These are phyloP conservation scores for Mycena amicta DNA, from an alignment of 768 basidiomycete species.

Conservation along the genomic window DNA sequence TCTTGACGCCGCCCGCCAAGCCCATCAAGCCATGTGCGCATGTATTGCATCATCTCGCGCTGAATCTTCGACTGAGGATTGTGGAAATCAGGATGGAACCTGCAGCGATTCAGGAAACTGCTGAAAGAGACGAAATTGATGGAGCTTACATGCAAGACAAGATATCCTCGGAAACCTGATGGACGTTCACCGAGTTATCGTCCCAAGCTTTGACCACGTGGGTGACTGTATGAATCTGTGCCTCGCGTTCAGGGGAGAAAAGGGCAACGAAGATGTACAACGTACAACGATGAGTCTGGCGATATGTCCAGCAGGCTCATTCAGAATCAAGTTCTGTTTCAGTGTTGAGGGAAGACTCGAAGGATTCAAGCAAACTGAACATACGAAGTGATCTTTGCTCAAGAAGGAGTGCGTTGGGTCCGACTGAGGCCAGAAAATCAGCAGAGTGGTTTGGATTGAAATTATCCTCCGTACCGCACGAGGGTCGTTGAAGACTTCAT, in stretches of 20 bases:
- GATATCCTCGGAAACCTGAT: conserved; percentile 60
- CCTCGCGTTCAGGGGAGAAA: neutral
- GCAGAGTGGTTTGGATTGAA: conserved; percentile 20
- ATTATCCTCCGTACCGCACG: conserved; percentile 55
- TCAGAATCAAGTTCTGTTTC: conserved; percentile 71
- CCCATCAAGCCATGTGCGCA: conserved; percentile 61
- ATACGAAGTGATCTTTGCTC: conserved; percentile 86
- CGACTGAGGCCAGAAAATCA: conserved; percentile 44
- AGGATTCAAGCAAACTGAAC: conserved; percentile 28
- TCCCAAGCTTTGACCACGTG: conserved; percentile 85
- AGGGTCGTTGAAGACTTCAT: conserved; percentile 86
- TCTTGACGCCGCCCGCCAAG: conserved; percentile 51
- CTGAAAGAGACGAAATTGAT: neutral
- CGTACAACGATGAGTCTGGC: conserved; percentile 70
- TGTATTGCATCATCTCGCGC: conserved; percentile 71
- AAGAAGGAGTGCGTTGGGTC: conserved; percentile 90
- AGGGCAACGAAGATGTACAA: neutral
- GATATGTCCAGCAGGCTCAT: conserved; percentile 79
- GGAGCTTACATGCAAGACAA: conserved; percentile 63
- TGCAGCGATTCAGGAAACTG: no score
- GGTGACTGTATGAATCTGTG: conserved; percentile 63
- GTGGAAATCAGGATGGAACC: conserved; percentile 87
- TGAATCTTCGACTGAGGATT: conserved; percentile 65
- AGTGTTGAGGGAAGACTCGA: conserved; percentile 6
- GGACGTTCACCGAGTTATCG: conserved; percentile 60